A percentile compares a stretch with the other conserved stretches of the same genome.
Conservation (phyloP, 2,329 filamentous ascomycete species). For the Berkeleyomyces rouxiae region DNA sequence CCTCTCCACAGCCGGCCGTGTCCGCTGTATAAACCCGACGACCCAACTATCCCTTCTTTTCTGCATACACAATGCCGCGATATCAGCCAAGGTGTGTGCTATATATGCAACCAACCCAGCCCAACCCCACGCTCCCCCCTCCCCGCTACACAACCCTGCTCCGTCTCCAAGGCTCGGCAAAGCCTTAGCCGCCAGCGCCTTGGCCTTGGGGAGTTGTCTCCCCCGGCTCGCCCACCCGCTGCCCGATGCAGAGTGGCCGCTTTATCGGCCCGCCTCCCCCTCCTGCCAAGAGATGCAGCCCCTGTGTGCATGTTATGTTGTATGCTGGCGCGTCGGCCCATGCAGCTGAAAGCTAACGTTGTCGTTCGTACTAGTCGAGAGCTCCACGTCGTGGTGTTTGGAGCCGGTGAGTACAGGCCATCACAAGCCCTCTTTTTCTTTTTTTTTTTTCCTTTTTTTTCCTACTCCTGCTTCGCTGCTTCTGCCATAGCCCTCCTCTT, state of each 20-base stretch:
- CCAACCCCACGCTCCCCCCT: neutral
- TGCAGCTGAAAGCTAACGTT: neutral
- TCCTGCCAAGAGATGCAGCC: neutral
- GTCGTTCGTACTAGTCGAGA: constrained; percentile 38
- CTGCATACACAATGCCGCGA: constrained; percentile 7
- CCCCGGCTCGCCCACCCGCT: too few relatives aligned
- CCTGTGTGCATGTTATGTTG: neutral
- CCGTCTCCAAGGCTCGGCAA: neutral
- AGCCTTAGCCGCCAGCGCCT: neutral
- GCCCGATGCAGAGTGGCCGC: too few relatives aligned
- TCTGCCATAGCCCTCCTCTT: neutral
- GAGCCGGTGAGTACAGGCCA: constrained; percentile 43
- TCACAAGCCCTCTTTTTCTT: neutral
- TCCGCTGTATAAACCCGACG: neutral
- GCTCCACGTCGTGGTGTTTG: constrained; percentile 69
- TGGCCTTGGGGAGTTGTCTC: neutral
- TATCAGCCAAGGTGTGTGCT: constrained; percentile 15
- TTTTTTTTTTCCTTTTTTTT: neutral
- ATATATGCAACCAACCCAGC: neutral
- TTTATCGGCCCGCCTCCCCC: neutral
- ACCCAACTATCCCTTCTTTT: too few relatives aligned
- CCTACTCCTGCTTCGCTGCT: neutral
- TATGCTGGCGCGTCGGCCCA: neutral
- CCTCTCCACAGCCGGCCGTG: neutral
- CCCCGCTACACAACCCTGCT: neutral